These are phyloP conservation scores for Terfezia boudieri DNA, from an alignment of 495 filamentous ascomycete species.

Conservation along the genomic window DNA sequence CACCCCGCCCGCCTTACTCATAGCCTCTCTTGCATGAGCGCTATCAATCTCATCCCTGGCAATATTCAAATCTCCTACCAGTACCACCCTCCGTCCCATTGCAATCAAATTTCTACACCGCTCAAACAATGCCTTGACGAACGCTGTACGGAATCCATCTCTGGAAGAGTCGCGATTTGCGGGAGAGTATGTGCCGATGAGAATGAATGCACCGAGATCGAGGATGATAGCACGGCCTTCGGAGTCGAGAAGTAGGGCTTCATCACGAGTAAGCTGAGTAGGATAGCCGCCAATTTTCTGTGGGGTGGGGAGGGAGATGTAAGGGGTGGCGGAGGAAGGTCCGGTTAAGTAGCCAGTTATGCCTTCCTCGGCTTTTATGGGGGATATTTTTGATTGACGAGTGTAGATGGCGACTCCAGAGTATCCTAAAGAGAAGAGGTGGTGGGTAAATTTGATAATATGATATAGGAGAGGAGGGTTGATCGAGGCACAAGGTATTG, in stretches of 20 bases:
- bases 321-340: constrained; percentile 51
- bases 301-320: constrained; percentile 51
- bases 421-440: constrained; percentile 38
- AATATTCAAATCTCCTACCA: constrained; percentile 85
- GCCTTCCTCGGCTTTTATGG: constrained; percentile 83
- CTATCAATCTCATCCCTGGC: constrained; percentile 50
- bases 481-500: background rate
- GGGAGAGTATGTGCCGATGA: constrained; percentile 77
- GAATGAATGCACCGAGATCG: constrained; percentile 85
- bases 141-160: constrained; percentile 60
- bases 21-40: constrained; percentile 27
- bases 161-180: constrained; percentile 70
- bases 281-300: constrained; percentile 89
- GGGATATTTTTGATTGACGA: constrained; percentile 64
- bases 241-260: constrained; percentile 55
- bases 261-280: constrained; percentile 21
- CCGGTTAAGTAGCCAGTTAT: constrained; percentile 62
- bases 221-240: constrained; percentile 85
- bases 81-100: constrained; percentile 53
- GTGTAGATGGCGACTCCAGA: constrained; percentile 92
- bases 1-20: constrained; percentile 20
- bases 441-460: background rate
- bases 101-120: constrained; percentile 65
- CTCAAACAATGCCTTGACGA: constrained; percentile 55
- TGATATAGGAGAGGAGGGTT: background rate